Conservation (phyloP, 116 monocot species). For the Trichopus zeylanicus region DNA sequence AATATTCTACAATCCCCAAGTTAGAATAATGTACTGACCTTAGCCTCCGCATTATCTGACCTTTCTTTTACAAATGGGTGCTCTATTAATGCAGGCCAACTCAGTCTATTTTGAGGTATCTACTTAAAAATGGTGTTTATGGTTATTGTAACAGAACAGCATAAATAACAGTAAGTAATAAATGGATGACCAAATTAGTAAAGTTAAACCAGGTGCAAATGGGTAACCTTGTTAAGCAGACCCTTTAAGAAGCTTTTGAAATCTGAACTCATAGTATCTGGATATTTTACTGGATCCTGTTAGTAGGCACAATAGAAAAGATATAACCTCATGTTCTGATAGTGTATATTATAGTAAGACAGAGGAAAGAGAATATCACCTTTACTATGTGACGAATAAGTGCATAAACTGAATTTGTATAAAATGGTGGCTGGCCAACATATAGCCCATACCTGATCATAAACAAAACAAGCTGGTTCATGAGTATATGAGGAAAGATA, state of each 20-base stretch:
- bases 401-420: constrained; percentile 99
- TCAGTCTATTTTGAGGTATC: constrained; percentile 81
- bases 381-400: constrained; percentile 95
- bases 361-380: constrained; percentile 22
- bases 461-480: neutral
- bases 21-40: constrained; percentile 28
- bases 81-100: constrained; percentile 89
- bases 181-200: neutral
- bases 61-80: constrained; percentile 95
- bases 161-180: neutral
- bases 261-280: constrained; percentile 83
- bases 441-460: constrained; percentile 81
- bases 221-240: constrained; percentile 82
- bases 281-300: constrained; percentile 99
- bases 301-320: constrained; percentile 13
- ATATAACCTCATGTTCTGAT: constrained; percentile 2
- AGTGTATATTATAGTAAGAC: neutral
- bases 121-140: constrained; percentile 13
- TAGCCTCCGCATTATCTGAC: constrained; percentile 36
- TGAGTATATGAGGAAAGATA: neutral
- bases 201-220: constrained; percentile 2
- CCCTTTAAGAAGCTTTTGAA: constrained; percentile 95
- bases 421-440: constrained; percentile 99
- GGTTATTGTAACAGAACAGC: constrained; percentile 3
- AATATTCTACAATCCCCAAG: neutral